These are phyloP conservation scores for Puccinia triticina DNA, from an alignment of 1,284 basidiomycete species.

Conservation along the genomic window DNA sequence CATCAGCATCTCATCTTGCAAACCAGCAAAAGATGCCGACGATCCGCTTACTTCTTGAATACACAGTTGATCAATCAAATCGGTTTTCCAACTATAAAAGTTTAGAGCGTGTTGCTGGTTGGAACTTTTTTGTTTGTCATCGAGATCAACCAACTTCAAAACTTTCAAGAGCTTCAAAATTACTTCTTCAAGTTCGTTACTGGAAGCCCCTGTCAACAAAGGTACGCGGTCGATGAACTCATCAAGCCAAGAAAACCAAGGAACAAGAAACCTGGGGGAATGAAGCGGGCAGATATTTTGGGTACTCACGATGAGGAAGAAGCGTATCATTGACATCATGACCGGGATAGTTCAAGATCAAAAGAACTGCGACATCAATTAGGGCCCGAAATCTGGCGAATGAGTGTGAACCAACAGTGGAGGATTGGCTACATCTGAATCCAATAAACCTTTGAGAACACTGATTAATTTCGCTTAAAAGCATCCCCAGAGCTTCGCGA, in stretches of 20 bases:
- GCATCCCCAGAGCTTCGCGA: conserved; percentile 5
- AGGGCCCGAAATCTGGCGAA: background rate
- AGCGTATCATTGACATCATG: conserved; percentile 3
- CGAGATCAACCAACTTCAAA: conserved; percentile 5
- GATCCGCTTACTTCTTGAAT: background rate
- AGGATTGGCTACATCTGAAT: background rate
- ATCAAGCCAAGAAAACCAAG: background rate
- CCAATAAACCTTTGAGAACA: background rate
- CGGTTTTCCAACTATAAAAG: conserved; percentile 31
- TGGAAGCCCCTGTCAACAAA: background rate
- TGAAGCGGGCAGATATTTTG: background rate
- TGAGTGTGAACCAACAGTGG: background rate
- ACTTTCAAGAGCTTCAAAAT: conserved; percentile 23
- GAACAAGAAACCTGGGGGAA: background rate
- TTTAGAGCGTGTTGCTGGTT: background rate
- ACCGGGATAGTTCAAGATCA: conserved; percentile 7
- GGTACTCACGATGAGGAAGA: conserved; percentile 3
- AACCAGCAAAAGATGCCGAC: background rate
- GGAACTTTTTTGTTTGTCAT: background rate
- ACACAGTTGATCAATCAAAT: conserved; percentile 32
- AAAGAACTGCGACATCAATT: conserved; percentile 11
- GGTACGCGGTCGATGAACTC: background rate
- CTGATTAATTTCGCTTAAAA: conserved; percentile 10
- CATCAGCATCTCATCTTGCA: background rate
- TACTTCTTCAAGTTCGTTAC: conserved; percentile 23